Evolutionary conservation across 768 basidiomycete species (phyloP).

Genomic region (Amanita molliuscula): DNA sequence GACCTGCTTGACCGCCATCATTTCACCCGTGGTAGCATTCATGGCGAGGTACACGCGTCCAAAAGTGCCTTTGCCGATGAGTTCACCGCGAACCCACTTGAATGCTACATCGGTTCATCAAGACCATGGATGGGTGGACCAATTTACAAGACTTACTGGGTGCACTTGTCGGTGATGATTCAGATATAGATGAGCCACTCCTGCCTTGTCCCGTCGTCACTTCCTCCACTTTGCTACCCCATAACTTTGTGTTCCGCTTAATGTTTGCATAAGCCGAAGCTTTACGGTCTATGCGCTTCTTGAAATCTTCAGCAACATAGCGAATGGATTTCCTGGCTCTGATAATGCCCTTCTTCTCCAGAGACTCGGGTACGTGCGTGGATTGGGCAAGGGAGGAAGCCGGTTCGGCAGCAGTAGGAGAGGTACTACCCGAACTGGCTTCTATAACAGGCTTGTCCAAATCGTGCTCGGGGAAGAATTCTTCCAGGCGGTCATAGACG

Average conservation of each 20-base stretch:
- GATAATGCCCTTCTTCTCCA: slow-evolving; percentile 30
- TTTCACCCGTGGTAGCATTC: slow-evolving; percentile 94
- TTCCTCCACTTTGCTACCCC: slow-evolving; percentile 91
- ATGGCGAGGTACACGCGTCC: slow-evolving; percentile 94
- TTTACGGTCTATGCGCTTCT: slow-evolving; percentile 59
- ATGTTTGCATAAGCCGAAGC: slow-evolving; percentile 40
- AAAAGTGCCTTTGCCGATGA: slow-evolving; percentile 96
- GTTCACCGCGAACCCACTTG: slow-evolving; percentile 97
- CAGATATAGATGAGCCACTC: slow-evolving; percentile 25
- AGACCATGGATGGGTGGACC: background rate
- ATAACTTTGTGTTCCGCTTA: slow-evolving; percentile 88
- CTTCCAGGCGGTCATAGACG: slow-evolving; percentile 85
- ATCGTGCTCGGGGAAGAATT: slow-evolving; percentile 94
- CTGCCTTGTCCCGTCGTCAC: slow-evolving; percentile 70
- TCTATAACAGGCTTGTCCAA: slow-evolving; percentile 95
- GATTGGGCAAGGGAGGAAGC: slow-evolving; percentile 27
- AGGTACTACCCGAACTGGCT: slow-evolving; percentile 67
- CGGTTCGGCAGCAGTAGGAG: slow-evolving; percentile 57
- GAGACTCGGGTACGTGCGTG: slow-evolving; percentile 17
- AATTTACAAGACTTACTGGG: slow-evolving; percentile 44
- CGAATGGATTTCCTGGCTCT: slow-evolving; percentile 87
- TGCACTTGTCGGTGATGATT: slow-evolving; percentile 49
- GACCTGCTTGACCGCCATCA: slow-evolving; percentile 99
- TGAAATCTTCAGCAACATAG: slow-evolving; percentile 83
- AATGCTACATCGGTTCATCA: slow-evolving; percentile 55